phyloP scores from a whole-genome alignment of 129 eudicot species.

The Scalesia atractyloides region DNA sequence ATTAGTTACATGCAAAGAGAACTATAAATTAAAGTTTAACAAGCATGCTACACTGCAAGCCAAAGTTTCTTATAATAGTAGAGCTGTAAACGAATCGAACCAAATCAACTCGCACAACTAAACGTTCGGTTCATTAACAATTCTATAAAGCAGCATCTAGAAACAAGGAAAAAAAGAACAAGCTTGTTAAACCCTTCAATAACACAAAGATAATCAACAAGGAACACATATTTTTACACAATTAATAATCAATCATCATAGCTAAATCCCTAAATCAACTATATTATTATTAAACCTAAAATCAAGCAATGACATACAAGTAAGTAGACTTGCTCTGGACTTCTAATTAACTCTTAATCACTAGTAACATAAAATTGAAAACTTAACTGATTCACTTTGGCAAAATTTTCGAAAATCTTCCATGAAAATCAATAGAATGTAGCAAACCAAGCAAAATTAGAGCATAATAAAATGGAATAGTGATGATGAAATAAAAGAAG shows the following conservation, averaged over 20 bases:
- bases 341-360: neutral
- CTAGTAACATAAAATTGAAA: neutral
- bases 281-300: neutral
- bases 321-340: neutral
- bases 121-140: no score
- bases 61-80: no score
- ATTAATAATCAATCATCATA: neutral
- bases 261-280: conserved; percentile 30
- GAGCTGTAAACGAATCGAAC: no score
- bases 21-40: no score
- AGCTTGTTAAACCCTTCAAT: no score
- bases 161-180: no score
- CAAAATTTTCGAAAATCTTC: no score
- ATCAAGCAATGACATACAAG: conserved; percentile 9
- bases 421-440: neutral
- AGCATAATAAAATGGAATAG: neutral
- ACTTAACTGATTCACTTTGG: conserved; percentile 10
- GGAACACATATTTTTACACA: neutral
- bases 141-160: no score
- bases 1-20: no score
- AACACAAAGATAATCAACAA: no score
- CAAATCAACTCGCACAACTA: no score
- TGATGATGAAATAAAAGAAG: neutral
- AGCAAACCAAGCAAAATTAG: neutral
- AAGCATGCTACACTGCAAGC: no score